These are phyloP conservation scores for Climacium dendroides DNA, from an alignment of 225 moss, liverwort and hornwort species.

Conservation along the genomic window DNA sequence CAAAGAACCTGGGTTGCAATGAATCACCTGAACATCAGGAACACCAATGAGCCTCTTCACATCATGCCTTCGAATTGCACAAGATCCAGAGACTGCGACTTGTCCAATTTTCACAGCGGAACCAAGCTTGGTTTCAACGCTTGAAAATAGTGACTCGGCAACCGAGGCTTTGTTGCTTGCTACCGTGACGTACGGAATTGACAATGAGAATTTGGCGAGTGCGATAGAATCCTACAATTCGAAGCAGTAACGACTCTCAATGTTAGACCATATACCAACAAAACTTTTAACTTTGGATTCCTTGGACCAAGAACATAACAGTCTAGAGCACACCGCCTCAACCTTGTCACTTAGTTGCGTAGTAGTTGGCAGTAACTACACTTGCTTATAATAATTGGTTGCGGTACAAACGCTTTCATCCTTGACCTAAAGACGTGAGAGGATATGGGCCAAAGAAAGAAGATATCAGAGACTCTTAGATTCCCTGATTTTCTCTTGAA, in stretches of 20 bases:
- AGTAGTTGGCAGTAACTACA: neutral
- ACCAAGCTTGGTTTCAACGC: neutral
- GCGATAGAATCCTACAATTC: constrained; percentile 3
- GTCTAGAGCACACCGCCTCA: neutral
- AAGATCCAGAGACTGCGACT: constrained; percentile 24
- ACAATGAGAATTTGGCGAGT: constrained; percentile 18
- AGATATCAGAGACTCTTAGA: neutral
- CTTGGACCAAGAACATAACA: neutral
- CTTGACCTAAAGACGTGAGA: neutral
- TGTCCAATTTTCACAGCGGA: constrained; percentile 1
- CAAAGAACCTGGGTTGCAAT: neutral
- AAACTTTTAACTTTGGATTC: neutral
- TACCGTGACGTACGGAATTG: constrained; percentile 23
- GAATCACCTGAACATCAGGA: constrained; percentile 17
- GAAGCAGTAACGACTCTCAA: neutral
- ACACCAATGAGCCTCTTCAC: constrained; percentile 23
- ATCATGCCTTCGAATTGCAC: constrained; percentile 11
- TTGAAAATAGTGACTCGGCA: constrained; percentile 12
- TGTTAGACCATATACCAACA: neutral
- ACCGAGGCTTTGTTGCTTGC: constrained; percentile 8
- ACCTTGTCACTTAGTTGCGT: neutral
- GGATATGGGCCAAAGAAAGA: neutral
- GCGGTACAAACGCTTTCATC: neutral
- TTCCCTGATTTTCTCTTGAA: neutral
- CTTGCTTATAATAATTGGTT: neutral